Evolutionary conservation across 768 basidiomycete species (phyloP), one percentile per base, ranked within the genome.

Genomic region (Rhodocollybia butyracea): DNA sequence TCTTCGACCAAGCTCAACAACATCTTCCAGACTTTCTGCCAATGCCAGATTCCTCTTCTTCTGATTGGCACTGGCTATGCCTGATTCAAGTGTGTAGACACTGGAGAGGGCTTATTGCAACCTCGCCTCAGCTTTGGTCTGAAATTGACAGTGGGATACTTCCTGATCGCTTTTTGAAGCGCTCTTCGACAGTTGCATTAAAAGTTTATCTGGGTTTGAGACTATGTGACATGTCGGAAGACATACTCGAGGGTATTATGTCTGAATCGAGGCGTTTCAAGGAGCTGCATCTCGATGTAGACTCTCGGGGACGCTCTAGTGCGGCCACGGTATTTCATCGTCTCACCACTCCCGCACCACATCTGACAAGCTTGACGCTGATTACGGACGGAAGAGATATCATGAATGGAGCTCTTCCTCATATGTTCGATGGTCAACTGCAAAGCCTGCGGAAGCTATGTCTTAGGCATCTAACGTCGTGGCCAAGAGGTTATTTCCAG

Each of bases 51-150:
- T 21, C 17, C 1, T 30, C 39, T 30, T 4, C 22, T 5, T 42
- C 41, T 24, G 40, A 47, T 38, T 40, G 52, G 22, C 31, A 45
- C 6, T 59, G 54, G 53, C 42, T 59, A 22, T 50, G 27, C 17
- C 39, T 59, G 19, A 19, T 59, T 21, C 57, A 59, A 34, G 57
- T 59, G 15, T 59, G 57, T 41, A 34, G 57, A 7, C 57, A 50
- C 17, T 59, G 57, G 57, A 54, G 57, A 36, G 47, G 57, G 30
- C 17, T 59, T 8, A 40, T 53, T 22, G 57, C 57, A n/a, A 32
- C 54, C 10, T 50, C 41, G 2, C 54, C 46, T 30, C 30, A 41
- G 21, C 57, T 59, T 13, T 59, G 57, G 57, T 47, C 46, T 3
- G 40, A 22, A 13, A 31, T 59, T n/a, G 54, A 55, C 26, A 55